Evolutionary conservation across 2,329 filamentous ascomycete genomes (phyloP).

Genomic region (Cercospora sp.): DNA sequence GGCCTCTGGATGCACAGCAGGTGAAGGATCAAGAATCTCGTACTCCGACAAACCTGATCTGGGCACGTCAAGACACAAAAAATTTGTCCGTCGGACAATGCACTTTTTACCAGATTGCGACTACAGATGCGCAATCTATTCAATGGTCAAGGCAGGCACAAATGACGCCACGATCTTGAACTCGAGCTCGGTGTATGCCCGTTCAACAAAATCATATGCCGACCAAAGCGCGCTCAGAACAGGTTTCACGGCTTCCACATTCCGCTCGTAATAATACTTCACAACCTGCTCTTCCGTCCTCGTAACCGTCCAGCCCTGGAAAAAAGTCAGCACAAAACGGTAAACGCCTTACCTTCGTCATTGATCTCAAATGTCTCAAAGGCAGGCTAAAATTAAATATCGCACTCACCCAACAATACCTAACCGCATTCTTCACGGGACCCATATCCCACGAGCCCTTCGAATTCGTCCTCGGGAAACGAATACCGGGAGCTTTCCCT

Average conservation of each 20-base stretch:
- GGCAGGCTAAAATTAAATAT: neutral
- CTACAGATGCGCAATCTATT: neutral
- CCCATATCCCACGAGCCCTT: slow-evolving; percentile 33
- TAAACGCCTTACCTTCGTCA: neutral
- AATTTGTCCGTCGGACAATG: neutral
- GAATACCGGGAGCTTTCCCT: slow-evolving; percentile 19
- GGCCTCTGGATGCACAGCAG: neutral
- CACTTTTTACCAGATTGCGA: neutral
- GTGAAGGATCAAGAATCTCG: neutral
- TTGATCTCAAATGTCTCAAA: neutral
- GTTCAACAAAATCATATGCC: slow-evolving; percentile 30
- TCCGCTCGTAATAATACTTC: slow-evolving; percentile 29
- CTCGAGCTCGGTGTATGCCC: slow-evolving; percentile 33
- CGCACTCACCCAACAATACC: slow-evolving; percentile 18
- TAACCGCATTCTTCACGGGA: slow-evolving; percentile 25
- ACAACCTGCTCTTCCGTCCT: slow-evolving; percentile 31
- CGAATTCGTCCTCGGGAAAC: slow-evolving; percentile 33
- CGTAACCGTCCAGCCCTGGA: slow-evolving; percentile 33
- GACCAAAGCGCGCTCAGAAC: slow-evolving; percentile 28
- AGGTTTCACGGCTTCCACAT: slow-evolving; percentile 20
- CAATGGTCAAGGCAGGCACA: slow-evolving; percentile 8
- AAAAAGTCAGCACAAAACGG: neutral
- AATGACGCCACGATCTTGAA: slow-evolving; percentile 22
- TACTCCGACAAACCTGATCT: neutral
- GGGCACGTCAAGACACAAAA: neutral